phyloP scores from a whole-genome alignment of 1,139 yeast genomes.

The Kodamaea sp. region DNA sequence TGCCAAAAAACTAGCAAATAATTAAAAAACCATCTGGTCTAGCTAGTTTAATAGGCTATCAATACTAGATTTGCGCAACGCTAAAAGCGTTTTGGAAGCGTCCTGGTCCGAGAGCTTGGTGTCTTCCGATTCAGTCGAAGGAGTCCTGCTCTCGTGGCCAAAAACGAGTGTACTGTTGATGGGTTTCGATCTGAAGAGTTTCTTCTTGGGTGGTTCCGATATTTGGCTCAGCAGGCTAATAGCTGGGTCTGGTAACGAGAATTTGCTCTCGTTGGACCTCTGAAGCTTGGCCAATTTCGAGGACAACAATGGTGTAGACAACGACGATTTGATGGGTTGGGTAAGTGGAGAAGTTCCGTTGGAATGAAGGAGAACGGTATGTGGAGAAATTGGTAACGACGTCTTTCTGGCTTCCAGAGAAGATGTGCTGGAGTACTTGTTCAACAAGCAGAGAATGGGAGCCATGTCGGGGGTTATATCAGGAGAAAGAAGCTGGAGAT shows the following conservation, averaged over 20 bases:
- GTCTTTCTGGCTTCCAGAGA: conserved; percentile 9
- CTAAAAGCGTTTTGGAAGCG: conserved; percentile 45
- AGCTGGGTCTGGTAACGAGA: conserved; percentile 47
- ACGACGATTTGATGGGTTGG: conserved; percentile 10
- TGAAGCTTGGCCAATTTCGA: conserved; percentile 5
- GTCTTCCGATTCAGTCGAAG: conserved; percentile 14
- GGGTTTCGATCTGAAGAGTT: conserved; percentile 29
- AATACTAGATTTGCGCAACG: conserved; percentile 46
- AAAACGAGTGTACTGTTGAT: conserved; percentile 18
- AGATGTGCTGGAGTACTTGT: conserved; percentile 19
- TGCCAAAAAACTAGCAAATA: background rate
- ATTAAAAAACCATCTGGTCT: no score
- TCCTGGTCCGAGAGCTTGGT: conserved; percentile 28
- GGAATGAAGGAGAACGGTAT: conserved; percentile 12
- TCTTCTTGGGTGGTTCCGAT: conserved; percentile 27
- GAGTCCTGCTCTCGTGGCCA: conserved; percentile 8
- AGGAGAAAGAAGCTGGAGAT: conserved; percentile 41
- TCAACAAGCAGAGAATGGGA: conserved; percentile 34
- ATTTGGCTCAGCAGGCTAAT: conserved; percentile 16
- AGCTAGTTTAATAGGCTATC: conserved; percentile 41
- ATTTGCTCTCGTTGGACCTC: conserved; percentile 14
- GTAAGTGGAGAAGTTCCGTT: conserved; percentile 15
- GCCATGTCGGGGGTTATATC: conserved; percentile 47
- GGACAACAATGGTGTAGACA: conserved; percentile 6
- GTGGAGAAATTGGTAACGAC: conserved; percentile 15